Conservation (phyloP, 1,284 basidiomycete species). For the Marasmius oreades region DNA sequence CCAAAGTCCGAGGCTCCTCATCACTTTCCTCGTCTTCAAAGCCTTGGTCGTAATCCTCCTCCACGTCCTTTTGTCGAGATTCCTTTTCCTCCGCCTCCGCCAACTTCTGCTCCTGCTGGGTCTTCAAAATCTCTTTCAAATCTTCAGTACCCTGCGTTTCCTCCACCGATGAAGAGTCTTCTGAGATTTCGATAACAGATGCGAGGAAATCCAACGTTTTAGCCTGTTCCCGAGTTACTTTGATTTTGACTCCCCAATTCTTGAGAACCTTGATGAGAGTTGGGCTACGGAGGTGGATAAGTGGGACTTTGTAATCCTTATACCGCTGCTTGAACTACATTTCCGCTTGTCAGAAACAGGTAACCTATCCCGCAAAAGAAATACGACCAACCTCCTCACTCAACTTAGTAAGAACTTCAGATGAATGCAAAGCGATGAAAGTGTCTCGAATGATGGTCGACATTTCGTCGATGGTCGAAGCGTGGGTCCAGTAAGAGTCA, state of each 20-base stretch:
- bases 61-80: conserved; percentile 13
- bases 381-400: conserved; percentile 48
- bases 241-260: conserved; percentile 39
- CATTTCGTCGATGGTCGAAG: too few relatives aligned
- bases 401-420: conserved; percentile 72
- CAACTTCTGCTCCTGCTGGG: conserved; percentile 15
- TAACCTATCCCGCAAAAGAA: too few relatives aligned
- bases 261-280: conserved; percentile 35
- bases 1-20: conserved; percentile 15
- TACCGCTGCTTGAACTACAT: background rate
- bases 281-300: conserved; percentile 44
- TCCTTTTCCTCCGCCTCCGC: conserved; percentile 8
- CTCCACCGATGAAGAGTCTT: conserved; percentile 17
- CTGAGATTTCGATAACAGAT: conserved; percentile 30
- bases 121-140: conserved; percentile 21
- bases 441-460: too few relatives aligned
- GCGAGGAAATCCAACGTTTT: conserved; percentile 26
- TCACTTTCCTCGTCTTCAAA: conserved; percentile 14
- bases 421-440: conserved; percentile 90
- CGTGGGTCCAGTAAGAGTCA: too few relatives aligned
- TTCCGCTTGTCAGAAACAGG: background rate
- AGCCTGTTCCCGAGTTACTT: conserved; percentile 38
- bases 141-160: conserved; percentile 20
- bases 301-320: conserved; percentile 63
- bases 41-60: conserved; percentile 12